Conservation (phyloP, 2,329 filamentous ascomycete species). For the Pezicula neosporulosa region DNA sequence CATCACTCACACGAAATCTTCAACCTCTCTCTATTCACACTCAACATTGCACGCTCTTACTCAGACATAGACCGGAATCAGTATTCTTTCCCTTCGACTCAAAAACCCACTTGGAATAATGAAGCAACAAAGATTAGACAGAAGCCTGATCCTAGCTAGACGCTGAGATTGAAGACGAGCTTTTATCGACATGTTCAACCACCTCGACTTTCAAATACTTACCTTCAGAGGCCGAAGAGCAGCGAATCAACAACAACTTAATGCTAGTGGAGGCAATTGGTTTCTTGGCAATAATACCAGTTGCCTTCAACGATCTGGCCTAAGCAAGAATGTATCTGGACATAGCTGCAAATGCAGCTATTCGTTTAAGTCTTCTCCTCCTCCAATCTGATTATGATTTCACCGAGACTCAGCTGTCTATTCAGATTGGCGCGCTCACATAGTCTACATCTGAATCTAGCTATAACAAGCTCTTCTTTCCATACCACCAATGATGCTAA, state of each 20-base stretch:
- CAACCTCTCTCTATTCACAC: too few relatives aligned
- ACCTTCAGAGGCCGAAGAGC: constrained; percentile 5
- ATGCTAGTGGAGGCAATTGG: neutral
- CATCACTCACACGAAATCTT: too few relatives aligned
- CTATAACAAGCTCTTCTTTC: too few relatives aligned
- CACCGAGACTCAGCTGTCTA: neutral
- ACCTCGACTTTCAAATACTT: constrained; percentile 8
- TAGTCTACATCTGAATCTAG: too few relatives aligned
- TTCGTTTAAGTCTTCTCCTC: constrained; percentile 3
- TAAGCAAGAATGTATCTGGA: constrained; percentile 9
- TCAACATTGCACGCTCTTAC: constrained; percentile 8
- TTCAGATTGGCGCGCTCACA: too few relatives aligned
- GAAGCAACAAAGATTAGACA: neutral
- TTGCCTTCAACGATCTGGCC: constrained; percentile 1
- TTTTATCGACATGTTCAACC: constrained; percentile 6
- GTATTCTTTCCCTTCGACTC: constrained; percentile 4
- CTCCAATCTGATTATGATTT: neutral
- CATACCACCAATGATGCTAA: too few relatives aligned
- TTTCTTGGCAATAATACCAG: constrained; percentile 4
- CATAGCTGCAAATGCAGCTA: constrained; percentile 1
- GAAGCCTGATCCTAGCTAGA: neutral
- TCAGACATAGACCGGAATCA: constrained; percentile 7
- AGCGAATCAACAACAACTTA: neutral
- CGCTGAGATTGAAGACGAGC: constrained; percentile 5
- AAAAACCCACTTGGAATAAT: neutral